These are phyloP conservation scores for Golubevia sp. DNA, from an alignment of 1,284 basidiomycete species.

Conservation along the genomic window DNA sequence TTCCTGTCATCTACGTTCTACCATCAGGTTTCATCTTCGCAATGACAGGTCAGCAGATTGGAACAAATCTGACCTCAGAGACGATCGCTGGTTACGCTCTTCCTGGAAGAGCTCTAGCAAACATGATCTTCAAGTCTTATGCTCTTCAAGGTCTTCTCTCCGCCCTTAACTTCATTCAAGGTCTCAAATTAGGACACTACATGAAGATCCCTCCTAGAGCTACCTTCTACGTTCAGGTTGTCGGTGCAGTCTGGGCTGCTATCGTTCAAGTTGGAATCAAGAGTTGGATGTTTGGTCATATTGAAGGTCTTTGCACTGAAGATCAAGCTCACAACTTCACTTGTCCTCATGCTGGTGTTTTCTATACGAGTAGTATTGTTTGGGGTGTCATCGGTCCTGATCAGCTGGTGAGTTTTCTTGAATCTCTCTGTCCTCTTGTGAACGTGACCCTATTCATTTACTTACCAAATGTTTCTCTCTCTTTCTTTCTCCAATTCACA, in stretches of 20 bases:
- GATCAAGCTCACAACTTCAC: constrained; percentile 3
- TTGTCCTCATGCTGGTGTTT: neutral
- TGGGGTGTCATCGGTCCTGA: constrained; percentile 11
- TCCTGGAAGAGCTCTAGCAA: constrained; percentile 36
- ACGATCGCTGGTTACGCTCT: constrained; percentile 39
- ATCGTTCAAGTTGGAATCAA: constrained; percentile 3
- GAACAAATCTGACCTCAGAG: constrained; percentile 31
- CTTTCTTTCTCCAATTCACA: neutral
- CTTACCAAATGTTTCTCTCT: neutral
- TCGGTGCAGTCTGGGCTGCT: neutral
- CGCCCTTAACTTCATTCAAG: constrained; percentile 33
- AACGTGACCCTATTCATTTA: neutral
- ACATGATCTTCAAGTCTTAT: constrained; percentile 60
- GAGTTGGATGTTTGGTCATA: constrained; percentile 3
- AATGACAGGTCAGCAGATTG: constrained; percentile 20
- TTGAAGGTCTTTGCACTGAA: constrained; percentile 4
- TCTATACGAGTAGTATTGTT: constrained; percentile 5
- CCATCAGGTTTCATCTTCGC: constrained; percentile 28
- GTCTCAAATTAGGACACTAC: constrained; percentile 69
- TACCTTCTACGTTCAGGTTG: constrained; percentile 28
- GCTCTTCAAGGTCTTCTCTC: constrained; percentile 1
- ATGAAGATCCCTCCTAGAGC: constrained; percentile 67
- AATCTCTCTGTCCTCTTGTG: neutral
- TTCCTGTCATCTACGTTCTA: constrained; percentile 32
- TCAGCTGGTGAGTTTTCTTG: neutral